Base-by-base conservation (phyloP, 1,139 yeast species). In the Candida sojae region DNA sequence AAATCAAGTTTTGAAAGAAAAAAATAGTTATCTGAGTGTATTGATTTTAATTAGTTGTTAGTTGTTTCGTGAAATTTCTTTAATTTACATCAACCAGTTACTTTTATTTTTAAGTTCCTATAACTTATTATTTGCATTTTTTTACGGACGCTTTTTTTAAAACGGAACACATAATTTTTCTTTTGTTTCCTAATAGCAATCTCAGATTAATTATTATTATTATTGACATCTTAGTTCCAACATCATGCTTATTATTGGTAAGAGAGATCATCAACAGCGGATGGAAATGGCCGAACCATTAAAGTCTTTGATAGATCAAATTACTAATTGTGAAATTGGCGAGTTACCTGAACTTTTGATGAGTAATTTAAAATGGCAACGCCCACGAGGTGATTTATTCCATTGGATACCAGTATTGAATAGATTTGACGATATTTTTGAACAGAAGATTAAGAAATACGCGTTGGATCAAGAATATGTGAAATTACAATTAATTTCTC, bases 381-480 rank as follows among this genome's bases (percentile, higher is more conserved):
- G 86, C 41, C 87, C 92, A 2, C 74, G 83, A 50, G 91, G 90
- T 29, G 92, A 88, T 56, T 66, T 92, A 41, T 79, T 79, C 55
- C 86, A 84, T 52, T 92, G 96, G 96, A 78, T 88, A 21, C 79
- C 86, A 0, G 81, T 89, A 1, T 71, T 92, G 55, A 87, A 91
- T 63, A 74, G 86, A 55, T 83, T 91, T 57, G 97, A 91, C 61
- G 77, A 73, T 11, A 75, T 88, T 17, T 70, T 89, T 48, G 88
- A 84, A 47, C 56, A 57, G 4, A 67, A 77, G 37, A 79, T 86
- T 26, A 65, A 66, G 11, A 80, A 80, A 53, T 87, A 89, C 58
- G 75, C 73, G 6, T 74, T 87, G 42, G 72, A 71, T 31, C 71
- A 75, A 13, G 80, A 76, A n/a, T 62, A 59, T 51, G 75, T 78